A percentile compares a stretch with the other conserved stretches of the same genome.
These are phyloP conservation scores for Chimonanthus salicifolius DNA, from an alignment of 164 flowering plant species.

Conservation along the genomic window DNA sequence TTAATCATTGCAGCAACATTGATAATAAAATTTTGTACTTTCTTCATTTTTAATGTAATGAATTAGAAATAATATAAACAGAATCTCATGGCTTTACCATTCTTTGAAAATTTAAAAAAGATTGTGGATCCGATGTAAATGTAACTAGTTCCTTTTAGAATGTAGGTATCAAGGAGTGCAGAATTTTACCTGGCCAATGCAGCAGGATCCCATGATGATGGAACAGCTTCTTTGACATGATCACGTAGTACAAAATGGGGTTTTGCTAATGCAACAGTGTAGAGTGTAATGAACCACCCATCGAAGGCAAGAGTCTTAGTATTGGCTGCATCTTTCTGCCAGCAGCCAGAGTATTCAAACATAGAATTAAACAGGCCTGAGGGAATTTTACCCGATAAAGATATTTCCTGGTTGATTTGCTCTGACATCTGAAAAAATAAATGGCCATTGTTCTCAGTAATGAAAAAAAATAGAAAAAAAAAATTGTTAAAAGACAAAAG, in stretches of 20 bases:
- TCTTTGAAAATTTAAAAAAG: neutral
- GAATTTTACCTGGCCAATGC: slow-evolving; percentile 73
- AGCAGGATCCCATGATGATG: slow-evolving; percentile 95
- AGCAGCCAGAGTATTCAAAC: slow-evolving; percentile 81
- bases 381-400: slow-evolving; percentile 86
- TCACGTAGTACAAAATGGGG: slow-evolving; percentile 72
- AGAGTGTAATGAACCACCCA: slow-evolving; percentile 84
- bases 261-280: slow-evolving; percentile 77
- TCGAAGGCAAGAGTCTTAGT: slow-evolving; percentile 94
- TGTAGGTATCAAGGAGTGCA: neutral
- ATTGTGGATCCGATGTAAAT: neutral
- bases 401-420: slow-evolving; percentile 87
- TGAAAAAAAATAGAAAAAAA: too few relatives aligned
- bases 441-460: neutral
- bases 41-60: too few relatives aligned
- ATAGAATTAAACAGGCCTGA: slow-evolving; percentile 84
- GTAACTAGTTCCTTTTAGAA: neutral
- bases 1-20: too few relatives aligned
- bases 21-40: too few relatives aligned
- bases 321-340: slow-evolving; percentile 96
- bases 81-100: neutral
- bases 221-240: slow-evolving; percentile 85
- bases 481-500: neutral
- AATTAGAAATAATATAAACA: neutral
- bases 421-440: slow-evolving; percentile 69